Evolutionary conservation across 1,284 basidiomycete species (phyloP), one percentile per base, ranked within the genome.

Genomic region (Leccinum pallidistipes): DNA sequence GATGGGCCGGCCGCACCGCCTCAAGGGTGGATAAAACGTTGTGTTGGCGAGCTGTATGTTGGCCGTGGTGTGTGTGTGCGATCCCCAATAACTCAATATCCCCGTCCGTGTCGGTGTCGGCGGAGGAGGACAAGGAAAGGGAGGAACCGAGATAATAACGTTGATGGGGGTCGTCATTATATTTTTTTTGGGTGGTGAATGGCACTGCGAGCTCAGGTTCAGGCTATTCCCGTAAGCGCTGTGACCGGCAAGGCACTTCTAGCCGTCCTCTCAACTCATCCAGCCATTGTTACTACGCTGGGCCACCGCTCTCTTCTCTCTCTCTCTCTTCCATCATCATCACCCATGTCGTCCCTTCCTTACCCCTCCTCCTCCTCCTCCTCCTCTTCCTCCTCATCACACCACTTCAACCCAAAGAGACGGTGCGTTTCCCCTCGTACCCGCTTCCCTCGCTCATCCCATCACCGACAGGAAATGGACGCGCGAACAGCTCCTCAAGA

Each of bases 401-500:
- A 60, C 0, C n/a, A 51, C 47, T 9, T 53, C 9, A 75, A 59
- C 50, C 55, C 55, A 57, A 77, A 67, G 71, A 77, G 71, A 71
- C 78, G 73, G 81, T 82, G 63, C 66, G 77, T 68, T 32, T 62
- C 2, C 45, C 69, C 68, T 65, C 69, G 38, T 52, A 54, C 66
- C 65, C 66, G 40, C 61, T 67, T 65, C 65, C 66, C 63, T 55
- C 65, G 40, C 61, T 67, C 65, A 62, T 64, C 72, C 67, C 56
- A 71, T 73, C 73, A 55, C 62, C 58, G 36, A 64, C 79, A 86
- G 82, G 67, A 83, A 79, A 75, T 83, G 83, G 77, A 80, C 83
- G 64, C 82, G 83, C 68, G 83, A 86, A 58, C 82, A 86, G 68
- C 83, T 91, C 64, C 79, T 85, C 69, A 81, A 78, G 71, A 80